Conservation (phyloP, 1,139 yeast species). For the Chernovozyma aurita region DNA sequence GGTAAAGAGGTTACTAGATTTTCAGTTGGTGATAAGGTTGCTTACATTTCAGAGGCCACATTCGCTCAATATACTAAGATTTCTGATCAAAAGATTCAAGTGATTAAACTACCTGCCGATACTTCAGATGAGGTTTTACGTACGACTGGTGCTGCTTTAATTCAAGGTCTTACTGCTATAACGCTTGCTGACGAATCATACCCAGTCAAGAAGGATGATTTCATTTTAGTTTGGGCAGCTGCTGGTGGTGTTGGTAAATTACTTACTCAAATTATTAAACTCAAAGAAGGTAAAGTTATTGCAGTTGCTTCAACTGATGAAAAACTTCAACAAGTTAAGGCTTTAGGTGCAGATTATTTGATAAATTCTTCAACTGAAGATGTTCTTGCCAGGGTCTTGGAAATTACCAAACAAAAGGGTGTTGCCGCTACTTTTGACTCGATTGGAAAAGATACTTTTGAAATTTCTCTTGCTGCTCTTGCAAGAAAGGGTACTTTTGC, state of each 20-base stretch:
- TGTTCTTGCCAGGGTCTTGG: conserved; percentile 53
- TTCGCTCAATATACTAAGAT: conserved; percentile 71
- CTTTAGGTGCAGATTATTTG: conserved; percentile 70
- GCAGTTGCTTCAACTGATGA: conserved; percentile 78
- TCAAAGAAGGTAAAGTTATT: conserved; percentile 72
- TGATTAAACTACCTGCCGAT: conserved; percentile 47
- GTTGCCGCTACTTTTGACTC: conserved; percentile 74
- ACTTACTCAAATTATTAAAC: conserved; percentile 56
- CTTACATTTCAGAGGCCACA: conserved; percentile 46
- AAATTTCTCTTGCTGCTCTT: conserved; percentile 55
- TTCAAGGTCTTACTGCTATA: conserved; percentile 79
- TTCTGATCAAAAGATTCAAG: conserved; percentile 22
- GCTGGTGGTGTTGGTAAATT: conserved; percentile 90
- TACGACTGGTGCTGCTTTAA: conserved; percentile 52
- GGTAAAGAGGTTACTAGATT: conserved; percentile 57
- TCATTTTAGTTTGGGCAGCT: conserved; percentile 79
- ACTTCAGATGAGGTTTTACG: conserved; percentile 45
- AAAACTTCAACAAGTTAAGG: conserved; percentile 55
- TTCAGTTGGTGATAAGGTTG: conserved; percentile 70
- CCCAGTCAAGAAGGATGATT: conserved; percentile 62
- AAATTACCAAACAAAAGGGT: conserved; percentile 68
- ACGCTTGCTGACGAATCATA: conserved; percentile 66
- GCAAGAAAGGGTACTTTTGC: conserved; percentile 72
- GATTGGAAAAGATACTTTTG: conserved; percentile 76
- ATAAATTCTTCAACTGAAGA: conserved; percentile 59